Evolutionary conservation across 176 grass and related monocot genomes (phyloP).

Genomic region (Triticum timopheevii): DNA sequence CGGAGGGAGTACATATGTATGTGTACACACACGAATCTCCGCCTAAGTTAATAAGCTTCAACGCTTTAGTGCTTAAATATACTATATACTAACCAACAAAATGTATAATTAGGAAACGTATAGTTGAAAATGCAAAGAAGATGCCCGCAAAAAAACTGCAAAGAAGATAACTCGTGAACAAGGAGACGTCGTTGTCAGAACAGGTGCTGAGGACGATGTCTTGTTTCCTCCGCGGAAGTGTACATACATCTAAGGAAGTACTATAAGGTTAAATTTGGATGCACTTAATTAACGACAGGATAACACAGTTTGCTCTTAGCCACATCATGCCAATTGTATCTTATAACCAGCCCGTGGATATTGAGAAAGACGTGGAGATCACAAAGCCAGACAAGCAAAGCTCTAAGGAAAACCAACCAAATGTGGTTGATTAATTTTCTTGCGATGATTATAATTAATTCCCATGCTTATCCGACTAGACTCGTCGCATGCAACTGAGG

Average conservation of each 20-base stretch:
- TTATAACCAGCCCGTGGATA: not conserved
- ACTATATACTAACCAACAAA: not conserved
- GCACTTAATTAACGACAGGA: not conserved
- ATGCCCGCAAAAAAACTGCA: not conserved
- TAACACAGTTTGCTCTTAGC: slow-evolving; percentile 10
- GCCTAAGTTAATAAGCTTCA: too few relatives aligned
- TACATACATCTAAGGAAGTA: not conserved
- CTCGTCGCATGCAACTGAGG: not conserved
- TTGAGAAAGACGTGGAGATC: not conserved
- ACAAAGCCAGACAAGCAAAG: not conserved
- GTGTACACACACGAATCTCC: too few relatives aligned
- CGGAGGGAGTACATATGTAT: too few relatives aligned
- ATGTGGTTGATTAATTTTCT: not conserved
- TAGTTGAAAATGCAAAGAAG: not conserved
- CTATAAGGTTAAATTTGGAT: not conserved
- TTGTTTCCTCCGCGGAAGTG: not conserved
- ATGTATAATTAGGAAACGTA: not conserved
- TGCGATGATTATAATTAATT: not conserved
- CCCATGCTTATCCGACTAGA: not conserved
- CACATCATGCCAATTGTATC: not conserved
- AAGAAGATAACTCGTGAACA: not conserved
- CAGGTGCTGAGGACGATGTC: not conserved
- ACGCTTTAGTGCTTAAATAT: too few relatives aligned
- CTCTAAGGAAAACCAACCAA: not conserved
- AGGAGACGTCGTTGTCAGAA: not conserved